These are phyloP conservation scores for Boletus reticulatus DNA, from an alignment of 768 basidiomycete genomes.

Conservation along the genomic window DNA sequence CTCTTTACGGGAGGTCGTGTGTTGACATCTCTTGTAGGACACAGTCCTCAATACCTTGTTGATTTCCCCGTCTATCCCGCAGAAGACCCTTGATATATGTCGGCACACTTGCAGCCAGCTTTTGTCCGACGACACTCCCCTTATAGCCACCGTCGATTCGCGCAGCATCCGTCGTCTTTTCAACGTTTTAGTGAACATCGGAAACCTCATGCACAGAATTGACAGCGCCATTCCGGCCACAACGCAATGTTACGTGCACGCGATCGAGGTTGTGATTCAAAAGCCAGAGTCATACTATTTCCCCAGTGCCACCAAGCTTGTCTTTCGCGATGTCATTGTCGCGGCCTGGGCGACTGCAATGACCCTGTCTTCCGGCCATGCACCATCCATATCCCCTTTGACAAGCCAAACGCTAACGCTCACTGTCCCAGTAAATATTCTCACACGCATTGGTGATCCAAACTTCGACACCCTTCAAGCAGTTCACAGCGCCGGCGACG, in stretches of 20 bases:
- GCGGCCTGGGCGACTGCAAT: constrained; percentile 38
- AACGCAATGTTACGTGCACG: constrained; percentile 38
- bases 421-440: constrained; percentile 21
- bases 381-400: constrained; percentile 19
- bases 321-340: constrained; percentile 38
- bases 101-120: constrained; percentile 33
- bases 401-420: constrained; percentile 19
- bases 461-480: constrained; percentile 35
- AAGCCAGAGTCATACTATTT: constrained; percentile 23
- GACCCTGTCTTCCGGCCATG: constrained; percentile 26
- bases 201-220: constrained; percentile 34
- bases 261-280: constrained; percentile 42
- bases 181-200: constrained; percentile 43
- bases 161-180: constrained; percentile 42
- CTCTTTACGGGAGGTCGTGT: not conserved
- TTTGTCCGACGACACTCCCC: constrained; percentile 24
- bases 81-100: constrained; percentile 31
- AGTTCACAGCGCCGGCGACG: constrained; percentile 34
- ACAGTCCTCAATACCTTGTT: constrained; percentile 22
- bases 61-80: constrained; percentile 28
- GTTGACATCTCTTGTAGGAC: constrained; percentile 24
- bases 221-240: constrained; percentile 29
- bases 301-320: constrained; percentile 20
- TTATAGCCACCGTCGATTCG: constrained; percentile 22
- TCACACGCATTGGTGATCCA: constrained; percentile 29